Base-by-base conservation (phyloP, 495 filamentous ascomycete genomes). In the Neurospora africana region DNA sequence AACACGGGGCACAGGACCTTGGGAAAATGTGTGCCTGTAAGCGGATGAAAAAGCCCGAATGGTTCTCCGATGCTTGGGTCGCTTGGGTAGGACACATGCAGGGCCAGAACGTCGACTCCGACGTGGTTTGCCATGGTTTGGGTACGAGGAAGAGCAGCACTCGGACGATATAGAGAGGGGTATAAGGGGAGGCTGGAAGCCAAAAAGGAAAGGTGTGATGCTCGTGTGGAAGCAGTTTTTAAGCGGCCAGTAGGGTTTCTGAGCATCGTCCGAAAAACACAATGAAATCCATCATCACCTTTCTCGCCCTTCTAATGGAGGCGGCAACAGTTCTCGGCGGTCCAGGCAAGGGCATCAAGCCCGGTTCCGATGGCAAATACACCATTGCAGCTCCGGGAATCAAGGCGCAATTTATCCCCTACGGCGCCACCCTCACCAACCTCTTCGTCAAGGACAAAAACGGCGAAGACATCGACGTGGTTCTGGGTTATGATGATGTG, bases 351-450 rank as follows among this genome's bases (percentile, higher is more conserved):
- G 71, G n/a, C 2, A 53, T 74, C n/a, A 38, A 67, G 0, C 83
- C 83, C 3, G 82, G 73, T 11, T 41, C 77, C 17, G 81, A 83
- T 70, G 82, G 83, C 35, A 79, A 77, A 69, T 84, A 87, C 74
- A 87, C 86, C 43, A 82, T 87, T 72, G 79, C 79, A 27, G 83
- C 86, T n/a, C 73, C 77, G 27, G 83, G 82, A 10, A 86, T 87
- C 78, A 83, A 79, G 74, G 86, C 86, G n/a, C 82, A 86, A 83
- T 89, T 89, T 76, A 86, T 87, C 71, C 80, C 85, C 21, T 87
- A 86, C 76, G 85, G 84, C 58, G 87, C 87, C 41, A 81, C 82
- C 30, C 82, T 89, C 75, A 87, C 87, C 68, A 89, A 88, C 71
- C 83, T 89, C 44, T 86, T 85, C 70, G 86, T 89, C 53, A 83